These are phyloP conservation scores for Phytophthora ohioensis DNA, from an alignment of 352 stramenopile genomes.

Conservation along the genomic window DNA sequence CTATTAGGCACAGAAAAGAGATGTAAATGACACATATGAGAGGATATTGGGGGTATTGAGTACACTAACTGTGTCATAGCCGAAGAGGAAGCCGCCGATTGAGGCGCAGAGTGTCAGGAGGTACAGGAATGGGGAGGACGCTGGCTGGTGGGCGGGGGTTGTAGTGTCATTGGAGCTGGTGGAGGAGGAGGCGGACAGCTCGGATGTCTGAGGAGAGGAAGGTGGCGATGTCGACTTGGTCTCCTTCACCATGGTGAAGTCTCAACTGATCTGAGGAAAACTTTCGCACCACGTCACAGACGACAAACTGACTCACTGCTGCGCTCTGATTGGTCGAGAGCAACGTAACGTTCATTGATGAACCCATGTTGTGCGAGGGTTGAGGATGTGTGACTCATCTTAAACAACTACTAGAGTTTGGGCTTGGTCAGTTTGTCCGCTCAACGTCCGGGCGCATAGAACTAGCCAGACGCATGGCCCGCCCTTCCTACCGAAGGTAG, in stretches of 20 bases:
- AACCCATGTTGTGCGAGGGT: neutral
- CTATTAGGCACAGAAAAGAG: conserved; percentile 27
- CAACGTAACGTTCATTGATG: neutral
- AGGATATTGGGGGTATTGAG: neutral
- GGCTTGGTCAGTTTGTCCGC: no score
- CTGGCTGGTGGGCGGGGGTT: neutral
- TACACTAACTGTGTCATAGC: conserved; percentile 79
- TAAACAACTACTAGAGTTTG: no score
- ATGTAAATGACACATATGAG: conserved; percentile 1
- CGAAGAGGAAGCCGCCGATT: conserved; percentile 85
- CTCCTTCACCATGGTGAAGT: conserved; percentile 20
- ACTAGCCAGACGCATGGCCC: no score
- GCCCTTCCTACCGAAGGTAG: no score
- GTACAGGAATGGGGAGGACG: conserved; percentile 52
- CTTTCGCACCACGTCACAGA: conserved; percentile 23
- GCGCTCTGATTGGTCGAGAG: conserved; percentile 26
- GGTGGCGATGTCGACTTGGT: neutral
- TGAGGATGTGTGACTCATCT: no score
- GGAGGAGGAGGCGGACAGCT: conserved; percentile 4
- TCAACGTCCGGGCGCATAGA: no score
- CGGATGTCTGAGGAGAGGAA: conserved; percentile 5
- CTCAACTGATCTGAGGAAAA: conserved; percentile 6
- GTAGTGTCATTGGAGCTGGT: conserved; percentile 1
- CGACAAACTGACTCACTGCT: conserved; percentile 27
- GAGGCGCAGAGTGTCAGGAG: conserved; percentile 75